Percentiles rank a stretch among this genome's conserved stretches.
These are phyloP conservation scores for Cenchrus purpureus DNA, from an alignment of 176 grass and related monocot genomes.

Conservation along the genomic window DNA sequence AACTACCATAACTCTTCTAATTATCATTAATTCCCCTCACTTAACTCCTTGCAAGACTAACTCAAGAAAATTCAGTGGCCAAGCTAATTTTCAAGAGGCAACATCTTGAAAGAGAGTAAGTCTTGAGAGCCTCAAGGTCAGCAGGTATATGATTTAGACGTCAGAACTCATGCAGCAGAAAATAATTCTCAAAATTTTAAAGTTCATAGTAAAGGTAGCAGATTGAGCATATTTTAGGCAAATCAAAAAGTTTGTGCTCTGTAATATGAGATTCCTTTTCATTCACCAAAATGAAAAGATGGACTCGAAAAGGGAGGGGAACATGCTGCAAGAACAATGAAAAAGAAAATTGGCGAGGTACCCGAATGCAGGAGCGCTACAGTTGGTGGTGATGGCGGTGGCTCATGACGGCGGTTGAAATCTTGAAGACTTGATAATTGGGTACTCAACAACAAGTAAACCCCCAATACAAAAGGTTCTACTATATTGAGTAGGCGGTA, in stretches of 20 bases:
- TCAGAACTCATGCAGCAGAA: neutral
- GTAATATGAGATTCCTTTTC: no score
- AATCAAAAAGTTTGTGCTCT: no score
- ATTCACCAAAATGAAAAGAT: no score
- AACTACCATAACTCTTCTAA: constrained; percentile 56
- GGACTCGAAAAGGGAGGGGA: no score
- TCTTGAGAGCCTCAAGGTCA: neutral
- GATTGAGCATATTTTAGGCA: no score
- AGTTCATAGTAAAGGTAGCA: neutral
- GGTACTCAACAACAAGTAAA: constrained; percentile 68
- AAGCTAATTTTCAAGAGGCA: constrained; percentile 48
- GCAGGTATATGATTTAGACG: constrained; percentile 1
- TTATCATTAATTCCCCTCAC: neutral
- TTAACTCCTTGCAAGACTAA: constrained; percentile 34
- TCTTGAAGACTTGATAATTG: constrained; percentile 17
- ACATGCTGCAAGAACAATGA: no score
- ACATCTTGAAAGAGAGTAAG: constrained; percentile 35
- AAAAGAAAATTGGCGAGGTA: no score
- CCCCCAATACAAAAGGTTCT: constrained; percentile 68
- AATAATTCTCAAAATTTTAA: neutral
- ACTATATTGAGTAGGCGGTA: constrained; percentile 61
- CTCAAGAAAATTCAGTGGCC: constrained; percentile 27
- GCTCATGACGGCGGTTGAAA: no score
- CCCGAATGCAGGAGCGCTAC: no score
- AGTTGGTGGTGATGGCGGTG: no score